Conservation (phyloP, 176 grass and related monocot genomes). For the Oryza officinalis region DNA sequence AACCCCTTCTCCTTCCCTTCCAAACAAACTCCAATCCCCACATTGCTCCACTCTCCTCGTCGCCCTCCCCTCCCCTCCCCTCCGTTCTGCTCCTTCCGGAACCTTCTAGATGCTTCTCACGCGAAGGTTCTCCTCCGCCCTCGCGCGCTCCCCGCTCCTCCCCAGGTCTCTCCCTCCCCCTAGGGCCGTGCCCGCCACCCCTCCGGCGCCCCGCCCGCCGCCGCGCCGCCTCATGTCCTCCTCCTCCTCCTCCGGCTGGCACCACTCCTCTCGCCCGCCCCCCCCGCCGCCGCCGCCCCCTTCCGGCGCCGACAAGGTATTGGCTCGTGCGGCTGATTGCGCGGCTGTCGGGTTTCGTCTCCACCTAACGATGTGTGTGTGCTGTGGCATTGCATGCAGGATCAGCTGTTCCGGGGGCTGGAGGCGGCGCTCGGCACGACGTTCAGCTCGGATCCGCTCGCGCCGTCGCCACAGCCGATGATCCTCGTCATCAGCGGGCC, state of each 20-base stretch:
- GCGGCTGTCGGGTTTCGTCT: neutral
- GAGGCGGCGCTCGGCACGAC: conserved; percentile 72
- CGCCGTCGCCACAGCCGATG: conserved; percentile 68
- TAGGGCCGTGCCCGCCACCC: conserved; percentile 2
- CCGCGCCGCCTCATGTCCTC: conserved; percentile 41
- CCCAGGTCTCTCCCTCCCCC: conserved; percentile 29
- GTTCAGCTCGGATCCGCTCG: conserved; percentile 80
- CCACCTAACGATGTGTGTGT: conserved; percentile 11
- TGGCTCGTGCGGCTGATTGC: neutral
- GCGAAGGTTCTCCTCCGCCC: conserved; percentile 56
- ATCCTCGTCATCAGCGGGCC: conserved; percentile 94
- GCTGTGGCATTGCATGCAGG: conserved; percentile 48
- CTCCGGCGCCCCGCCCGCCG: neutral
- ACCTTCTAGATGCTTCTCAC: conserved; percentile 62
- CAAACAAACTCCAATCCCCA: conserved; percentile 29
- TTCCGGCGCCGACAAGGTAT: conserved; percentile 46
- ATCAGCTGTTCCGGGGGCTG: conserved; percentile 62
- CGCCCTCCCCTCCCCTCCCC: neutral
- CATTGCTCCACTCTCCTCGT: neutral
- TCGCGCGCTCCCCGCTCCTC: conserved; percentile 42
- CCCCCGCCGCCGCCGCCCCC: conserved; percentile 42
- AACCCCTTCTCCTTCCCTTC: conserved; percentile 1
- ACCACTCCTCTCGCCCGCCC: conserved; percentile 42
- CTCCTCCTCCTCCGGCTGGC: conserved; percentile 37
- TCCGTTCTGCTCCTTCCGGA: neutral